Base-by-base conservation (phyloP, 2,329 filamentous ascomycete species). In the Albophoma yamanashiensis region DNA sequence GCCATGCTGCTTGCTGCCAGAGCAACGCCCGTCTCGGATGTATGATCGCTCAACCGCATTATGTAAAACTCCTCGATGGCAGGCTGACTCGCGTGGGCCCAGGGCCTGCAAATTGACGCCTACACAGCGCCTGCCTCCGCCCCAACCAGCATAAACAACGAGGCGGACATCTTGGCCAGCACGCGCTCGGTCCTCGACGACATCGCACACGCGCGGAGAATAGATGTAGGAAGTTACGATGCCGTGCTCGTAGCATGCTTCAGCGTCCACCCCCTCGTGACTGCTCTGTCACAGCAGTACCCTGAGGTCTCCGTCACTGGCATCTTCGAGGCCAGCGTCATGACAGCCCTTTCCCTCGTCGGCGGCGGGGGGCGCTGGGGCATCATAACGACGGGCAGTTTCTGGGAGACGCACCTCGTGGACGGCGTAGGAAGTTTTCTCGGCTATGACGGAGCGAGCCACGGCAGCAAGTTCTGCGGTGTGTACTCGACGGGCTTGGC, bases 181-280 rank as follows among this genome's bases (percentile, higher is more conserved):
- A 82, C 85, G 1, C 69, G 80, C 1, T 81, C 84, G 60, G 89
- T 90, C 57, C 75, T 87, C 20, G 75, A 78, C 1, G 77, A 84
- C 61, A 70, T 89, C 7, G 70, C 8, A 12, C 17, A 9, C 3
- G 8, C 6, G 75, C 34, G 70, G 77, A 62, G 75, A 17, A 53
- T 68, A 62, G 62, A 74, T 0, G 70, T 82, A 0, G 61, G 71
- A 2, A 66, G 74, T 36, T 85, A 90, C 71, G 86, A 94, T 68
- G 91, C 82, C n/a, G 87, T 95, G 63, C 80, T 97, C 0, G 82
- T 97, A 2, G 92, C 92, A 25, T 97, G 93, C 75, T 97, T 91
- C 76, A 94, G 89, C 62, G 85, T 89, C 1, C 92, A 97, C 69
- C 86, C 89, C 0, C 81, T 97, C 0, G 89, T 96, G 0, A 72